These are phyloP conservation scores for Pistacia vera DNA, from an alignment of 345 rosid genomes.

Conservation along the genomic window DNA sequence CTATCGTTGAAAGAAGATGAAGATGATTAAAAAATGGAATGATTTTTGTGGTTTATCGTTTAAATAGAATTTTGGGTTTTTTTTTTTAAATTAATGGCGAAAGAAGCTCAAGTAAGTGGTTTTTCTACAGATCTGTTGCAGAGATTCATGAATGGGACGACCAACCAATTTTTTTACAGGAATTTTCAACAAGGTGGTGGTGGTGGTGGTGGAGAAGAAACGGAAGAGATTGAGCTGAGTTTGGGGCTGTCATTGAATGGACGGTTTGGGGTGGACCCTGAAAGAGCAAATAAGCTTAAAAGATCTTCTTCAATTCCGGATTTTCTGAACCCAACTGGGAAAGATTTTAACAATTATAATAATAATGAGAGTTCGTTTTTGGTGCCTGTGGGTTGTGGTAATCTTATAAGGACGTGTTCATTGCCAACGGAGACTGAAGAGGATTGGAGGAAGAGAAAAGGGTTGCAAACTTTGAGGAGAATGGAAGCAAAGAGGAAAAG, in stretches of 20 bases:
- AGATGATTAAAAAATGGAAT: no score
- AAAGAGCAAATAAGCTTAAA: conserved; percentile 40
- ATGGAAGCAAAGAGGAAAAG: conserved; percentile 82
- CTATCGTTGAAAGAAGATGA: no score
- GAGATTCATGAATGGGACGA: conserved; percentile 35
- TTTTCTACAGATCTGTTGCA: conserved; percentile 42
- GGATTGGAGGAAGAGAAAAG: conserved; percentile 77
- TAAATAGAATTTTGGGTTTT: no score
- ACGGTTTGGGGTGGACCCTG: conserved; percentile 77
- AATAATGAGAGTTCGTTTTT: conserved; percentile 20
- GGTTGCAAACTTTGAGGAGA: conserved; percentile 63
- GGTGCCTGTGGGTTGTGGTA: conserved; percentile 22
- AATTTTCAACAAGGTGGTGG: background rate
- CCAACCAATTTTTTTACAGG: conserved; percentile 23
- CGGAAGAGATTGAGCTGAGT: conserved; percentile 67
- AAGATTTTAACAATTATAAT: conserved; percentile 21
- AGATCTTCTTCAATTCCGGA: conserved; percentile 70
- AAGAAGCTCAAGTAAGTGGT: conserved; percentile 19
- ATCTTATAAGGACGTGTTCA: conserved; percentile 60
- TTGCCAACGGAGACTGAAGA: conserved; percentile 67
- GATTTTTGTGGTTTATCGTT: background rate
- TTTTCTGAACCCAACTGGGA: conserved; percentile 34
- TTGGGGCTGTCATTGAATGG: conserved; percentile 82
- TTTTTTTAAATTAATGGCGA: no score
- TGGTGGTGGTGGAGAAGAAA: conserved; percentile 10